Conservation (phyloP, 768 basidiomycete species). For the Termitomyces sp. region DNA sequence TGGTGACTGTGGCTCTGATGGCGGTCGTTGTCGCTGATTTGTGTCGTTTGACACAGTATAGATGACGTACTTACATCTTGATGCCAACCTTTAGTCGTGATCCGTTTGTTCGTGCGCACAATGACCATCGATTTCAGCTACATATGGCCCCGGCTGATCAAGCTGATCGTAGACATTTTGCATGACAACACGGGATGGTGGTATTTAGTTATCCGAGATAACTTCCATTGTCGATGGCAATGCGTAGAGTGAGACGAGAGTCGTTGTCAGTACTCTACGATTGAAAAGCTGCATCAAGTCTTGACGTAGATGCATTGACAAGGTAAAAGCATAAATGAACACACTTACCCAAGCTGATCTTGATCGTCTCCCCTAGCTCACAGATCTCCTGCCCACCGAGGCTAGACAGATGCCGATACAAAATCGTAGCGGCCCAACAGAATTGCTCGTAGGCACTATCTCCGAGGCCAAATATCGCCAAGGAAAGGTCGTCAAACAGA, state of each 20-base stretch:
- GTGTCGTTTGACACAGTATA: no score
- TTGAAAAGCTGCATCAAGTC: constrained; percentile 67
- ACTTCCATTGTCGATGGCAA: constrained; percentile 35
- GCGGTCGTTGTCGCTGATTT: no score
- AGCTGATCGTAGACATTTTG: constrained; percentile 14
- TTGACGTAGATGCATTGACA: constrained; percentile 19
- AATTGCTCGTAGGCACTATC: constrained; percentile 87
- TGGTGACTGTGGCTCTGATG: no score
- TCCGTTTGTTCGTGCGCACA: constrained; percentile 59
- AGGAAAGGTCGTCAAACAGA: constrained; percentile 73
- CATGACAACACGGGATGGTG: constrained; percentile 38
- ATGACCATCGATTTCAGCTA: constrained; percentile 25
- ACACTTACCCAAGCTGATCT: constrained; percentile 64
- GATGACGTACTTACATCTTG: constrained; percentile 92
- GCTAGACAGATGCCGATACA: constrained; percentile 55
- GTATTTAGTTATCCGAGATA: constrained; percentile 21
- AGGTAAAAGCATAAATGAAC: not conserved
- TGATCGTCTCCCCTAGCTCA: constrained; percentile 79
- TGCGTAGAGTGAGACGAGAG: constrained; percentile 47
- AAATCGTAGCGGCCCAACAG: constrained; percentile 87
- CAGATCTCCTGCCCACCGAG: constrained; percentile 70
- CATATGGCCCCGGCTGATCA: not conserved
- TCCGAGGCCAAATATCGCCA: constrained; percentile 81
- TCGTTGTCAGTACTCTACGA: constrained; percentile 47
- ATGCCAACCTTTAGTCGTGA: constrained; percentile 79